These are phyloP conservation scores for Oropetium thomaeum DNA, from an alignment of 176 grass and related monocot species.

Conservation along the genomic window DNA sequence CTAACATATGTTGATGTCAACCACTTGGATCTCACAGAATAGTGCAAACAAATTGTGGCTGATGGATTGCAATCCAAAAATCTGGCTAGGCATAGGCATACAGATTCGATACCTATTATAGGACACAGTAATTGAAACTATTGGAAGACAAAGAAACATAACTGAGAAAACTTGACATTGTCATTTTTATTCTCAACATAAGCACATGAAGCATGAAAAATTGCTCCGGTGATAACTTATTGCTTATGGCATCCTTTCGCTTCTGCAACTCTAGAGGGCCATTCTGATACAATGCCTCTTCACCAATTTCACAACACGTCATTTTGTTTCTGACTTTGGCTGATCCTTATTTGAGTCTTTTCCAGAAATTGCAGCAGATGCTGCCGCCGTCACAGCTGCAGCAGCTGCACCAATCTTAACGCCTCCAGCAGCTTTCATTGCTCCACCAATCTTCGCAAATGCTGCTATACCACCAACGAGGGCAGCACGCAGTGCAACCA, in stretches of 20 bases:
- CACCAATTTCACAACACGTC: slow-evolving; percentile 1
- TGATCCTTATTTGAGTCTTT: slow-evolving; percentile 36
- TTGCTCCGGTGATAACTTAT: neutral
- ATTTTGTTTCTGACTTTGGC: slow-evolving; percentile 50
- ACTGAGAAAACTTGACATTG: neutral
- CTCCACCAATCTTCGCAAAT: slow-evolving; percentile 73
- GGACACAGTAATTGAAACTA: neutral
- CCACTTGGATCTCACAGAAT: neutral
- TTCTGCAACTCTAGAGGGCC: neutral
- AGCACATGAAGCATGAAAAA: slow-evolving; percentile 34
- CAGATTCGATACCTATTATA: neutral
- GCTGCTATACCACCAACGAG: slow-evolving; percentile 82
- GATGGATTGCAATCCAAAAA: neutral
- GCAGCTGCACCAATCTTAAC: slow-evolving; percentile 74
- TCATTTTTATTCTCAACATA: slow-evolving; percentile 21
- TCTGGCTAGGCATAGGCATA: neutral
- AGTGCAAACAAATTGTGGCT: neutral
- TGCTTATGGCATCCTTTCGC: neutral
- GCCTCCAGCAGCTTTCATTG: slow-evolving; percentile 76
- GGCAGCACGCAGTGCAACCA: slow-evolving; percentile 80
- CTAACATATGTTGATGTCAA: no score
- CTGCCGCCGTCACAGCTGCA: slow-evolving; percentile 66
- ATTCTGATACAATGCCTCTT: neutral
- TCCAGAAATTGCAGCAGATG: slow-evolving; percentile 61
- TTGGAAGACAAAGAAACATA: neutral